Evolutionary conservation across 139 green algal species (phyloP).

Genomic region (Spirogloea muscicola): DNA sequence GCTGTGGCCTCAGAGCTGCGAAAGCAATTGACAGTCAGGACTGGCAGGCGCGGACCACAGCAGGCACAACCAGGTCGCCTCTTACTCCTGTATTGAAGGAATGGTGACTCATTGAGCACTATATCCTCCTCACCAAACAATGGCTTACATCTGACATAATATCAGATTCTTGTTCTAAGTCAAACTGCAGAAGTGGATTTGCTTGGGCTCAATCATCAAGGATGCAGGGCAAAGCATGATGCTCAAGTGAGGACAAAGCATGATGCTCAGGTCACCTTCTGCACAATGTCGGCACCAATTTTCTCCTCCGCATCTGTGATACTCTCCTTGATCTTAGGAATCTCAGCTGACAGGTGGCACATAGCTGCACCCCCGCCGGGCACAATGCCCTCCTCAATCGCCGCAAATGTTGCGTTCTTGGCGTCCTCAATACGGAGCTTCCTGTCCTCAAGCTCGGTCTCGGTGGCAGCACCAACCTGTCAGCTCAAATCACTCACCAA

Average conservation of each 20-base stretch:
- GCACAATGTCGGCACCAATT: constrained; percentile 90
- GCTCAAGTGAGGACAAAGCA: neutral
- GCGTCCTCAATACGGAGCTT: constrained; percentile 99
- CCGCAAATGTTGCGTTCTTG: constrained; percentile 99
- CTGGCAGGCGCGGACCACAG: too few species aligned
- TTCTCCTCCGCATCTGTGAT: constrained; percentile 82
- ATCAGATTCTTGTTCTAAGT: too few species aligned
- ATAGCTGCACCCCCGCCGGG: constrained; percentile 87
- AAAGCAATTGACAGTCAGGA: too few species aligned
- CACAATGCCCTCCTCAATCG: constrained; percentile 91
- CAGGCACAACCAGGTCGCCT: too few species aligned
- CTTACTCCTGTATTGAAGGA: too few species aligned
- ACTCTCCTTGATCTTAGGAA: constrained; percentile 76
- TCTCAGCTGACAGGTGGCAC: constrained; percentile 82
- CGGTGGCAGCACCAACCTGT: constrained; percentile 93
- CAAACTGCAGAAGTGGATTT: too few species aligned
- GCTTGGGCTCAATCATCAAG: too few species aligned
- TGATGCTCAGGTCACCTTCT: constrained; percentile 60
- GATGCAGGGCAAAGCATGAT: neutral
- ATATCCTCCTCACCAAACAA: too few species aligned
- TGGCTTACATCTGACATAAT: too few species aligned
- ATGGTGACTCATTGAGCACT: too few species aligned
- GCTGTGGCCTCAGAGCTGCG: too few species aligned
- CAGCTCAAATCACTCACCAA: neutral
- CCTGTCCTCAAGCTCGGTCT: constrained; percentile 96